Evolutionary conservation across 2,329 filamentous ascomycete species (phyloP), one percentile per base, ranked within the genome.

Genomic region (Arthrobotrys iridis): DNA sequence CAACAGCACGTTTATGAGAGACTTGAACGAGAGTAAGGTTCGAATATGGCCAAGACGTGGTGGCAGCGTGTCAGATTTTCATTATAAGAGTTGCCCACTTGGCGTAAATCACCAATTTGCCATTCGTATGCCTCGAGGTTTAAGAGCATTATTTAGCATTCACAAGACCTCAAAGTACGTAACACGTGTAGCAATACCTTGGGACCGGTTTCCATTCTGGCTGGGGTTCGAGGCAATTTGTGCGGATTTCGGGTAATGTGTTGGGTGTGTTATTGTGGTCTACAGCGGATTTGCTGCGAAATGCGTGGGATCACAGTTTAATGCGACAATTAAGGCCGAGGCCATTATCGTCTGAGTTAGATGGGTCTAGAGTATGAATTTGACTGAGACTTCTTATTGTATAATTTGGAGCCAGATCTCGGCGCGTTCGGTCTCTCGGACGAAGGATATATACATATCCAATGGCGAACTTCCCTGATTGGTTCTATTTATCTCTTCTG

Each of bases 121-220:
- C 18, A 62, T 60, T 60, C 40, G 3, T 50, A 22, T n/a, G 18
- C 15, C 37, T 20, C 43, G 7, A 15, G 6, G 26, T 40, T 57
- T 70, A 70, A 62, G 58, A 8, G 24, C n/a, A 60, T 50, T 60
- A 52, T 33, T 37, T 64, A 33, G 20, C 43, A 30, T 22, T 62
- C 65, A 15, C 65, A 63, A 71, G 58, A 57, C 46, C 66, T 70
- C 43, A 71, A 68, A 68, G 65, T 68, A 68, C 43, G 65, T 57
- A 24, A 64, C 67, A 72, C 58, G 37, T 72, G 24, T 58, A 40
- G 40, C 11, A 10, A 3, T 58, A 18, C 20, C 24, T 4, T 35
- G 24, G 20, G 4, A 30, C 24, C 13, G 26, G n/a, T 46, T 33
- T 10, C 24, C 40, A 13, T 63, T 7, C 33, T 15, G 37, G 20